Evolutionary conservation across 257 asterid genomes (phyloP).

Genomic region (Vinca minor): DNA sequence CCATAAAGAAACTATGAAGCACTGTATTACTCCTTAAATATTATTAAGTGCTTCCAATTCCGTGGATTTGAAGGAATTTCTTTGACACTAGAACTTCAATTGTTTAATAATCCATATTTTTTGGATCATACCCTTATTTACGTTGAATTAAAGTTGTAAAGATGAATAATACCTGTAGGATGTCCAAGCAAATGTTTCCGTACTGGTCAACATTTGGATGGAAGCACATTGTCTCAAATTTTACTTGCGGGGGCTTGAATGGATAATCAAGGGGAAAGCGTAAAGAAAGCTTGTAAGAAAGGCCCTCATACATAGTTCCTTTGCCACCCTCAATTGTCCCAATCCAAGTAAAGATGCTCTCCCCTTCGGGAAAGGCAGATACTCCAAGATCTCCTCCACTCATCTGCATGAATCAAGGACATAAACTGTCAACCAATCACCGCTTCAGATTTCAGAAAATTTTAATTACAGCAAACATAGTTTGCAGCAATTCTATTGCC

Average conservation of each 20-base stretch:
- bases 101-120: background rate
- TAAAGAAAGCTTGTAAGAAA: constrained; percentile 48
- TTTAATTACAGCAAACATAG: background rate
- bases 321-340: constrained; percentile 63
- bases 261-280: constrained; percentile 71
- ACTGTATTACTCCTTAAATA: background rate
- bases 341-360: constrained; percentile 57
- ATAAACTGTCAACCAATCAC: background rate
- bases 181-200: constrained; percentile 65
- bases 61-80: no score
- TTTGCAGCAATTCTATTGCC: background rate
- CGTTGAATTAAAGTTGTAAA: background rate
- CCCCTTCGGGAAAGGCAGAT: constrained; percentile 71
- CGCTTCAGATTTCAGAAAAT: background rate
- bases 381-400: constrained; percentile 56
- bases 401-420: constrained; percentile 33
- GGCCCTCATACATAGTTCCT: constrained; percentile 57
- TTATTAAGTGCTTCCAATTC: background rate
- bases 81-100: background rate
- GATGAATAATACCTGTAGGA: constrained; percentile 47
- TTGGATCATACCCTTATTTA: background rate
- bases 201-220: constrained; percentile 68
- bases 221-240: constrained; percentile 64
- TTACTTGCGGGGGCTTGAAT: constrained; percentile 74
- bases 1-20: background rate